Evolutionary conservation across 768 basidiomycete species (phyloP).

Genomic region (Crucibulum laeve): DNA sequence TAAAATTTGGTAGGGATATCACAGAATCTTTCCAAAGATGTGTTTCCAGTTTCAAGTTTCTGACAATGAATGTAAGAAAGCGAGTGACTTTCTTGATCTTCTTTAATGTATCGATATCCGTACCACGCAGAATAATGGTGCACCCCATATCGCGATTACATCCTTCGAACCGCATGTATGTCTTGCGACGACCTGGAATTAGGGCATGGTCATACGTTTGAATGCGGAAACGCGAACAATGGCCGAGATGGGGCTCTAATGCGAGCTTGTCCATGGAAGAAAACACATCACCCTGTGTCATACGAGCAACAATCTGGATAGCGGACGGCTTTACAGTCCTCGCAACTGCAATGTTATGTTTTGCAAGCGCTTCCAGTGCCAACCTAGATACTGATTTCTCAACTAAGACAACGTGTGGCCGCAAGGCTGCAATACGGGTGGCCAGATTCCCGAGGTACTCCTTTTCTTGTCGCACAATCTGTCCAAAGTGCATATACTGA

Average conservation of each 20-base stretch:
- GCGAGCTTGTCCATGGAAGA: conserved; percentile 94
- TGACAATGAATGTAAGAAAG: conserved; percentile 88
- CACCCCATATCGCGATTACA: conserved; percentile 92
- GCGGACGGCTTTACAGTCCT: conserved; percentile 85
- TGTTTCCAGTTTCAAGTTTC: conserved; percentile 91
- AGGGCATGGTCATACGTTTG: conserved; percentile 94
- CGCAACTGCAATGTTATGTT: conserved; percentile 87
- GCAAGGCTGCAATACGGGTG: conserved; percentile 81
- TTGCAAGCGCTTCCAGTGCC: conserved; percentile 81
- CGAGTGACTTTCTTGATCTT: conserved; percentile 90
- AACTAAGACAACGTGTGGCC: conserved; percentile 90
- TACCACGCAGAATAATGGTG: conserved; percentile 89
- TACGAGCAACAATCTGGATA: conserved; percentile 83
- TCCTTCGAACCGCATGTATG: conserved; percentile 97
- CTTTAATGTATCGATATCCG: conserved; percentile 71
- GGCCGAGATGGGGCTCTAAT: conserved; percentile 82
- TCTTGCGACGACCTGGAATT: conserved; percentile 93
- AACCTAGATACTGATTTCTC: conserved; percentile 89
- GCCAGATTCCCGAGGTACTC: conserved; percentile 89
- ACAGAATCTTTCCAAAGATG: conserved; percentile 91
- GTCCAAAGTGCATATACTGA: conserved; percentile 90
- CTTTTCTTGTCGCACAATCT: conserved; percentile 88
- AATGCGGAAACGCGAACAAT: conserved; percentile 79
- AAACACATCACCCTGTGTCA: conserved; percentile 93
- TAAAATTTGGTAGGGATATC: conserved; percentile 67